Evolutionary conservation across 495 filamentous ascomycete genomes (phyloP), one percentile per base, ranked within the genome.

Genomic region (Xylaria scruposa): DNA sequence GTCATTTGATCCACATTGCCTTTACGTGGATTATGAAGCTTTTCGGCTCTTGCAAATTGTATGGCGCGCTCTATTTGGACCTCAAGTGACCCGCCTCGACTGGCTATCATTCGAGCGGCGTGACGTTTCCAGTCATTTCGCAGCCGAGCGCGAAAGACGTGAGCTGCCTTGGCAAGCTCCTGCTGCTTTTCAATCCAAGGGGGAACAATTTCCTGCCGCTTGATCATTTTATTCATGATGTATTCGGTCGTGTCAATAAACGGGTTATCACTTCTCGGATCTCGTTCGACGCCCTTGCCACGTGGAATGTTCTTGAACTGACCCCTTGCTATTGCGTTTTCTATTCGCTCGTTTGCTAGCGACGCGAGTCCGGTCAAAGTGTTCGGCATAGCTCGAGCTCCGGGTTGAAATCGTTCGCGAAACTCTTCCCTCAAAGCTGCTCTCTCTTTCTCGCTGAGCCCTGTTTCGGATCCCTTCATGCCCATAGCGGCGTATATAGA

Each of bases 141-240:
- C 56, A 99, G 76, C 21, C 94, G 84, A 40, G 84, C 79, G 5
- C 96, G 88, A 79, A 99, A 98, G 8, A 86, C 83, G 54, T 84
- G 86, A 8, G 90, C 85, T 15, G 92, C 88, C 67, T 86, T 89
- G 6, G 90, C 85, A 9, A 99, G 83, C 75, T 98, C 95, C 79
- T 98, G 96, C 80, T 99, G 96, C 78, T 98, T 98, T 80, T 98
- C 96, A 61, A 99, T 98, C 97, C 92, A 94, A 0, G 91, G 91
- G 0, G 92, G 92, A 4, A 92, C 90, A 56, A 93, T 90, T 12
- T 93, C 96, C 79, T 99, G 96, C 68, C 92, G 92, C 82, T 98
- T 91, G 72, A 99, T 98, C 78, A 98, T 98, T 82, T 97, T 97
- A 79, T 99, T 99, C 91, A 99, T 91, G 74, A 98, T 93, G 78